These are phyloP conservation scores for Ocimum tenuiflorum DNA, from an alignment of 257 asterid genomes.

Conservation along the genomic window DNA sequence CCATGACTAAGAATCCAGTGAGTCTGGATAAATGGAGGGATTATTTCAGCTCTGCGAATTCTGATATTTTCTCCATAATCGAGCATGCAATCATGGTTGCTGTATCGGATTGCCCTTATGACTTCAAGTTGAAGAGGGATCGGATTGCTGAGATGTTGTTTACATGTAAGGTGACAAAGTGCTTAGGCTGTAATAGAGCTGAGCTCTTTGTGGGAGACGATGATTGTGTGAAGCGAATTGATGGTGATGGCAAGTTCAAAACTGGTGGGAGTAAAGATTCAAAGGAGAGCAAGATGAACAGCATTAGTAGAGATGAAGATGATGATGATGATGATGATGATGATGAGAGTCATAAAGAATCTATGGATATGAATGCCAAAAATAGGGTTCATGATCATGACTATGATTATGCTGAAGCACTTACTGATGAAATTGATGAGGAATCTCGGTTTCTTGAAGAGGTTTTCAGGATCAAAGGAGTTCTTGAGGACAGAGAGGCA, in stretches of 20 bases:
- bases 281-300: slow-evolving; percentile 27
- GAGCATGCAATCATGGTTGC: slow-evolving; percentile 46
- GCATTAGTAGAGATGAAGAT: slow-evolving; percentile 9
- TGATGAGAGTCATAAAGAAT: slow-evolving; percentile 19
- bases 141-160: slow-evolving; percentile 41
- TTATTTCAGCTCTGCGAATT: slow-evolving; percentile 31
- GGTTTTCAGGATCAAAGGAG: slow-evolving; percentile 28
- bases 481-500: slow-evolving; percentile 36
- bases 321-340: slow-evolving; percentile 10
- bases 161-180: slow-evolving; percentile 22
- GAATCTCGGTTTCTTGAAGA: slow-evolving; percentile 11
- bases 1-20: slow-evolving; percentile 21
- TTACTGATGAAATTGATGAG: slow-evolving; percentile 28
- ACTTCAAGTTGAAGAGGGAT: slow-evolving; percentile 39
- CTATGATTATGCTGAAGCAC: slow-evolving; percentile 30
- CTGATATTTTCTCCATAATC: slow-evolving; percentile 32
- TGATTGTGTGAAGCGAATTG: background rate
- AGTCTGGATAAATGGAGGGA: slow-evolving; percentile 43
- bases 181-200: slow-evolving; percentile 19
- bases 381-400: slow-evolving; percentile 12
- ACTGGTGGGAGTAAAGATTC: slow-evolving; percentile 24
- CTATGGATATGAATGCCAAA: slow-evolving; percentile 17
- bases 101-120: slow-evolving; percentile 41
- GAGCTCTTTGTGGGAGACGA: slow-evolving; percentile 20
- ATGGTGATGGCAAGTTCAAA: slow-evolving; percentile 12